Conservation (phyloP, 75 land plant species). For the Pinus tabuliformis region DNA sequence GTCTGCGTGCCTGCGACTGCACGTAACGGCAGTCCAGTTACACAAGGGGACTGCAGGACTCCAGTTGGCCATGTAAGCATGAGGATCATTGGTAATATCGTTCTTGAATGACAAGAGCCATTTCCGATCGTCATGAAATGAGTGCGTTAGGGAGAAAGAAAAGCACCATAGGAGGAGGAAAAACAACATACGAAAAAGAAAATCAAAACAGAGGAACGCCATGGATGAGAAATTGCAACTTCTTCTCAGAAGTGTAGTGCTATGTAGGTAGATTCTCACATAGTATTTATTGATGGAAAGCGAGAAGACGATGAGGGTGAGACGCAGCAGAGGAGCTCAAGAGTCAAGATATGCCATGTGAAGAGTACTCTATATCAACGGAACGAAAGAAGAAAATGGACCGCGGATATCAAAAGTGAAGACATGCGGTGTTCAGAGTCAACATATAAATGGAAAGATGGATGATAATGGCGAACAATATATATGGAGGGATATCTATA, state of each 20-base stretch:
- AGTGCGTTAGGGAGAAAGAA: not conserved
- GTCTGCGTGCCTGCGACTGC: slow-evolving; percentile 17
- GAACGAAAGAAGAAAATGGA: too few relatives aligned
- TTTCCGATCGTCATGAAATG: slow-evolving; percentile 16
- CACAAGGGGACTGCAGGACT: slow-evolving; percentile 23
- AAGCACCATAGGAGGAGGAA: not conserved
- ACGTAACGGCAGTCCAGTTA: slow-evolving; percentile 48
- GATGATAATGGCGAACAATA: too few relatives aligned
- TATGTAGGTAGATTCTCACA: too few relatives aligned
- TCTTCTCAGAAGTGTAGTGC: not conserved
- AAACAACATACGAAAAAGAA: not conserved
- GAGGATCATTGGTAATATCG: slow-evolving; percentile 32
- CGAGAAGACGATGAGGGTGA: not conserved
- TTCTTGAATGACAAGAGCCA: slow-evolving; percentile 38
- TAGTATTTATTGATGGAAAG: not conserved
- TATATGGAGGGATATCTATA: too few relatives aligned
- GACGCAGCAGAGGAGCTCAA: too few relatives aligned
- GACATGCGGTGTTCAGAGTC: too few relatives aligned
- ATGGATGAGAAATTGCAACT: too few relatives aligned
- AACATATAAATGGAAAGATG: too few relatives aligned
- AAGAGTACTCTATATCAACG: too few relatives aligned
- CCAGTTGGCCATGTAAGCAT: slow-evolving; percentile 24
- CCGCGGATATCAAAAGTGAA: too few relatives aligned
- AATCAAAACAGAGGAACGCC: too few relatives aligned
- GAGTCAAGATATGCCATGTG: too few relatives aligned